Evolutionary conservation across 2,329 filamentous ascomycete species (phyloP).

Genomic region (Penicillium sp.): DNA sequence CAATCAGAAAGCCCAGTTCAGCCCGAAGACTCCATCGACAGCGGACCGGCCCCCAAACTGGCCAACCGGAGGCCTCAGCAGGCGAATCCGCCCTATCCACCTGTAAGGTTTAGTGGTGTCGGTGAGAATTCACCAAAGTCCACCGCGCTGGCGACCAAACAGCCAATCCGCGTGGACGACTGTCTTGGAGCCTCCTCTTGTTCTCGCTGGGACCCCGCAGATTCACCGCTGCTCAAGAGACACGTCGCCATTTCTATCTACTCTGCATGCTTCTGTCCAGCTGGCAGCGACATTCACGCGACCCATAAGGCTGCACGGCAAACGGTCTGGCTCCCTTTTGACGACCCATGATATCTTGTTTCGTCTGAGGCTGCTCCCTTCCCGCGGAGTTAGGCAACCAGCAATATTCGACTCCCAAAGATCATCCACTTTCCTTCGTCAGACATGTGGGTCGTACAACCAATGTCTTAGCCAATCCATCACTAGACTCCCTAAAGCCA

Average conservation of each 20-base stretch:
- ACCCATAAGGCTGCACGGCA: slow-evolving; percentile 4
- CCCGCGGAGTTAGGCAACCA: slow-evolving; percentile 14
- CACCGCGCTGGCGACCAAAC: slow-evolving; percentile 3
- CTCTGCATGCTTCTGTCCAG: slow-evolving; percentile 4
- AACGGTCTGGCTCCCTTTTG: neutral
- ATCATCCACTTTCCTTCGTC: neutral
- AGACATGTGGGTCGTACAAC: slow-evolving; percentile 7
- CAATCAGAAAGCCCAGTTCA: slow-evolving; percentile 14
- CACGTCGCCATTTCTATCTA: slow-evolving; percentile 6
- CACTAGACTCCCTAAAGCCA: slow-evolving; percentile 1
- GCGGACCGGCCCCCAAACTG: slow-evolving; percentile 4
- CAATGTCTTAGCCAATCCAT: slow-evolving; percentile 4
- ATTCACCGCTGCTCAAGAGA: slow-evolving; percentile 25
- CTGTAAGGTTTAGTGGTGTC: slow-evolving; percentile 31
- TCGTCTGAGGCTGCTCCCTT: slow-evolving; percentile 5
- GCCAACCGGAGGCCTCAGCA: slow-evolving; percentile 15
- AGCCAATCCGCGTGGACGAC: slow-evolving; percentile 20
- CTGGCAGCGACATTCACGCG: neutral
- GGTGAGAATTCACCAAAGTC: slow-evolving; percentile 20
- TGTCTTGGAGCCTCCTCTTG: slow-evolving; percentile 27
- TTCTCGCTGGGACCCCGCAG: slow-evolving; percentile 17
- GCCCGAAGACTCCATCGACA: neutral
- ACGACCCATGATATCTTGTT: neutral
- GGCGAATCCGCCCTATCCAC: slow-evolving; percentile 21
- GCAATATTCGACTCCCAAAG: neutral